Evolutionary conservation across 2,329 filamentous ascomycete genomes (phyloP).

Genomic region (Ceratocystis harringtonii): DNA sequence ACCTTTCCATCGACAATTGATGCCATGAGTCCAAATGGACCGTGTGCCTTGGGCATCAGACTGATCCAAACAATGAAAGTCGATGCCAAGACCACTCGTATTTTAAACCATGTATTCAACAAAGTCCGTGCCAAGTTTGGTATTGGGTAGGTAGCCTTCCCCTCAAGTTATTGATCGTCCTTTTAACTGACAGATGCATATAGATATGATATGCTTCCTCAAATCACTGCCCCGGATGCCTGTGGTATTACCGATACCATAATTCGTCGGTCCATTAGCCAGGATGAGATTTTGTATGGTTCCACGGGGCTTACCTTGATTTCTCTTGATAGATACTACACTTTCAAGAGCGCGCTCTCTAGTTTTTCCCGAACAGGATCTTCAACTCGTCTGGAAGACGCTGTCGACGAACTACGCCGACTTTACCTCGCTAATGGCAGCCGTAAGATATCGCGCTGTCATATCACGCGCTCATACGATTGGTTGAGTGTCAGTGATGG

Average conservation of each 20-base stretch:
- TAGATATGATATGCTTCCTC: constrained; percentile 31
- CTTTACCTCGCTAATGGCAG: constrained; percentile 41
- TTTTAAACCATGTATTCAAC: constrained; percentile 33
- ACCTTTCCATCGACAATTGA: constrained; percentile 26
- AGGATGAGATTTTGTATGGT: constrained; percentile 47
- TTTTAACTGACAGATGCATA: background rate
- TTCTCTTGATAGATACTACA: constrained; percentile 47
- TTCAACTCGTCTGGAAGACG: constrained; percentile 38
- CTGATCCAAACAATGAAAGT: constrained; percentile 36
- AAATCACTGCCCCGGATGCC: constrained; percentile 29
- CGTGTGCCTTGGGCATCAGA: constrained; percentile 33
- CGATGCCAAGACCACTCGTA: constrained; percentile 32
- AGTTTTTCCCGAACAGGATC: constrained; percentile 37
- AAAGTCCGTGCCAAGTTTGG: constrained; percentile 36
- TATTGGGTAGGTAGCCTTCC: constrained; percentile 19
- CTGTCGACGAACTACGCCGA: constrained; percentile 47
- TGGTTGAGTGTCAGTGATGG: constrained; percentile 38
- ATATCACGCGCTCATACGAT: constrained; percentile 40
- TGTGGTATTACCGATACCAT: constrained; percentile 37
- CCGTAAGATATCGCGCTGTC: constrained; percentile 33
- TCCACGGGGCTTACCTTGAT: constrained; percentile 44
- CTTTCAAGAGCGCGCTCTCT: constrained; percentile 45
- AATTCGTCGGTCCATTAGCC: constrained; percentile 39
- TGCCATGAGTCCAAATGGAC: constrained; percentile 23
- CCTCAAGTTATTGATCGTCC: background rate